Evolutionary conservation across 768 basidiomycete species (phyloP), one percentile per base, ranked within the genome.

Genomic region (Dioszegia crocea): DNA sequence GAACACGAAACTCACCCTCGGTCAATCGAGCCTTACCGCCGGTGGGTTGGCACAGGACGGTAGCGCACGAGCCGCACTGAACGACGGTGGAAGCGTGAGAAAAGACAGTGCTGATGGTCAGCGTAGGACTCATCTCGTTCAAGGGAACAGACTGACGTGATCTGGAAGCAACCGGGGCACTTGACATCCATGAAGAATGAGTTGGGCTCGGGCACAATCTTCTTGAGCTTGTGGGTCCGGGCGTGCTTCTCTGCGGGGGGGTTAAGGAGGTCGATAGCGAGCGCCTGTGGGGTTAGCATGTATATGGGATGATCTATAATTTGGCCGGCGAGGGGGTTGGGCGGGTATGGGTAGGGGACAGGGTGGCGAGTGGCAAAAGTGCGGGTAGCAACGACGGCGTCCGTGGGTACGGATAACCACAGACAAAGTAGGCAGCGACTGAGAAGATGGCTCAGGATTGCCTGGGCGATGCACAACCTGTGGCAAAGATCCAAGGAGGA

Each of bases 121-220:
- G 40, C 54, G 26, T 27, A 11, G 17, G 12, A n/a, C n/a, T 8
- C 23, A 2, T 3, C 14, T 14, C 4, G 12, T n/a, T 6, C 6
- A 41, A 11, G 11, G 21, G 17, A 24, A 55, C 11, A 10, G 46
- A 74, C 73, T 59, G 45, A 75, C 73, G 75, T 76, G 71, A 78
- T 78, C 63, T 76, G 74, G 77, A 77, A 78, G 63, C 77, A 78
- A 50, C 77, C 92, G 71, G 94, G 87, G 81, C 94, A 98, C 81
- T 98, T 99, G 73, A 98, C 93, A 75, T 99, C 96, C 96, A 99
- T 98, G 82, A 98, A 98, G 82, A 90, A 98, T 33, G 94, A 98
- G 81, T 97, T 91, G 66, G 96, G 96, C 53, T 87, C 87, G 81
- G 97, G 96, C 70, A 99, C 96, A 72, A 98, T 87, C 78, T 92